These are phyloP conservation scores for Hypoxylon sp. DNA, from an alignment of 2,329 filamentous ascomycete species.

Conservation along the genomic window DNA sequence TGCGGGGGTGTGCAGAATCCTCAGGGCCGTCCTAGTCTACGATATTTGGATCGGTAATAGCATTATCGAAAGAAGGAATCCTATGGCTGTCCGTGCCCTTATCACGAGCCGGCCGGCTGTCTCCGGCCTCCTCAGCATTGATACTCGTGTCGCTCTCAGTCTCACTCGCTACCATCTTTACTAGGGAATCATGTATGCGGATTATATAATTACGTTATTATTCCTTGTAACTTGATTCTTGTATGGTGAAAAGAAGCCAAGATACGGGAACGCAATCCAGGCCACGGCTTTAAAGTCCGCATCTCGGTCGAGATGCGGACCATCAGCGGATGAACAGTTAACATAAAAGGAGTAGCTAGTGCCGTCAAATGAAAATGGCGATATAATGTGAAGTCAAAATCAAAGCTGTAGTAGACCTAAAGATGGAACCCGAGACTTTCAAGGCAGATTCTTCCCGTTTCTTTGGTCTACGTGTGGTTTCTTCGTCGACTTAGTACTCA, in stretches of 20 bases:
- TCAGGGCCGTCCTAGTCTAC: conserved; percentile 59
- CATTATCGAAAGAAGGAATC: not conserved
- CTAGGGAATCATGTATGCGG: not conserved
- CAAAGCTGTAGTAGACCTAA: not conserved
- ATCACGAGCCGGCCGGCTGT: not conserved
- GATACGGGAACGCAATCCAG: not conserved
- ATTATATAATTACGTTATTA: not conserved
- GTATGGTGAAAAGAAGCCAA: not conserved
- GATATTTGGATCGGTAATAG: not conserved
- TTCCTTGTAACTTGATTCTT: not conserved
- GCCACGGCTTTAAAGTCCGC: not conserved
- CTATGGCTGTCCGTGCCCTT: not conserved
- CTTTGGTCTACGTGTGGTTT: not conserved
- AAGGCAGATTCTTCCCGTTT: not conserved
- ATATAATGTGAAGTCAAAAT: not conserved
- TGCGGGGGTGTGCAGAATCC: conserved; percentile 63
- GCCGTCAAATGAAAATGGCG: not conserved
- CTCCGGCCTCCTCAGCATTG: not conserved
- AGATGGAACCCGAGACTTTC: not conserved
- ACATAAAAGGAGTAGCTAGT: not conserved
- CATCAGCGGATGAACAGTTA: not conserved
- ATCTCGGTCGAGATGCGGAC: not conserved
- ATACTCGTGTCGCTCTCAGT: not conserved
- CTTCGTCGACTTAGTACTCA: not conserved
- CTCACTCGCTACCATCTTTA: not conserved